Evolutionary conservation across 2,329 filamentous ascomycete genomes (phyloP), one percentile per base, ranked within the genome.

Genomic region (Dendryphion nanum): DNA sequence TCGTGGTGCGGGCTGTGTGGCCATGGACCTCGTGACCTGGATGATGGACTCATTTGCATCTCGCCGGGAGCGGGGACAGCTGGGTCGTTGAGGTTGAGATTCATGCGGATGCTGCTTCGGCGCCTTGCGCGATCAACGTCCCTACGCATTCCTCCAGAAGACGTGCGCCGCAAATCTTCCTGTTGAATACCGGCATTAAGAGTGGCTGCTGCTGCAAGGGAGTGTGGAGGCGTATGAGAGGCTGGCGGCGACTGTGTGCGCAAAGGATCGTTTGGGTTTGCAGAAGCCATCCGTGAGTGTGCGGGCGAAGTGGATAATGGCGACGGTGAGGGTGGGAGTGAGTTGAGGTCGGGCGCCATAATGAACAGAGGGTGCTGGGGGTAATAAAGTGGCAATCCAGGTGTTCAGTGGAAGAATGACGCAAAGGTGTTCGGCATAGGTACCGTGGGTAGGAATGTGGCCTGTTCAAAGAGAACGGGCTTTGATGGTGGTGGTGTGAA

Each of bases 141-240:
- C 42, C 55, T 48, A 12, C 59, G 51, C 35, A 78, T 59, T 29
- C 79, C 79, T 51, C 67, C 77, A 4, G 80, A 79, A 2, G 65
- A 67, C 21, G 59, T 55, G 3, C 57, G 54, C 33, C 44, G 48
- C 34, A 78, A 77, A 26, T 78, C 72, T 55, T 85, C 79, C 47
- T 78, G 79, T 50, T 86, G 81, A 18, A 89, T 78, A 35, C 86
- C 81, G 18, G 86, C 84, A 61, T 91, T 91, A 65, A 90, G 78
- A 30, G 85, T 82, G 6, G 85, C 86, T 10, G 86, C 81, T 35
- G 85, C 86, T 59, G 86, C 85, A 7, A 93, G 75, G 12, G 85
- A 89, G 45, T 79, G 76, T 28, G 84, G 81, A 21, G 83, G 78
- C 34, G 80, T 81, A 50, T 83, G 75, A 24, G 81, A 78, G 30